Percentiles rank a stretch among this genome's conserved stretches.
Conservation (phyloP, 805 yeast genomes). For the Pichia eremophila region DNA sequence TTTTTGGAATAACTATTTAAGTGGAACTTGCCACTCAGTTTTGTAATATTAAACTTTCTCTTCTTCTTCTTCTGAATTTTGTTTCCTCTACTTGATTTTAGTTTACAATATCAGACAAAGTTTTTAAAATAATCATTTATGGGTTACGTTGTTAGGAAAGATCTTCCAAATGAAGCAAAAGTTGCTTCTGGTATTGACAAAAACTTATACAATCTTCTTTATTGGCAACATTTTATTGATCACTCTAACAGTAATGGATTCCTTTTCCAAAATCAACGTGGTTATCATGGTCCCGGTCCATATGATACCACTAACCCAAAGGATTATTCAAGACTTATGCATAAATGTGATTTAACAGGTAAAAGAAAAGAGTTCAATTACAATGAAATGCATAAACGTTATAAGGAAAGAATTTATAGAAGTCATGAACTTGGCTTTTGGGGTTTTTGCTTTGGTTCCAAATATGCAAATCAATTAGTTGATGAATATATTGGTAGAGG, state of each 20-base stretch:
- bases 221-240: neutral
- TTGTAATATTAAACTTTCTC: neutral
- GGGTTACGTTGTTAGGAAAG: neutral
- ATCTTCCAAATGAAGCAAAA: neutral
- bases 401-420: neutral
- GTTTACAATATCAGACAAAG: neutral
- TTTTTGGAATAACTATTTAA: neutral
- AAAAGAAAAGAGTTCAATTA: conserved; percentile 2
- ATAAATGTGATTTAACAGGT: neutral
- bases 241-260: neutral
- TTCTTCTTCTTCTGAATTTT: neutral
- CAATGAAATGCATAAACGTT: neutral
- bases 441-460: neutral
- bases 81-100: neutral
- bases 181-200: neutral
- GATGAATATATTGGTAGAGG: conserved; percentile 1
- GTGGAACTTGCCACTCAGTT: neutral
- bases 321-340: neutral
- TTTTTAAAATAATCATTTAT: neutral
- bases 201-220: neutral
- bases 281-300: neutral
- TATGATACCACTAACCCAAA: neutral
- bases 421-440: neutral
- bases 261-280: conserved; percentile 1
- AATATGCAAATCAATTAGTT: neutral